phyloP scores from a whole-genome alignment of 2,329 filamentous ascomycete genomes.

The Colletotrichum somersetense region DNA sequence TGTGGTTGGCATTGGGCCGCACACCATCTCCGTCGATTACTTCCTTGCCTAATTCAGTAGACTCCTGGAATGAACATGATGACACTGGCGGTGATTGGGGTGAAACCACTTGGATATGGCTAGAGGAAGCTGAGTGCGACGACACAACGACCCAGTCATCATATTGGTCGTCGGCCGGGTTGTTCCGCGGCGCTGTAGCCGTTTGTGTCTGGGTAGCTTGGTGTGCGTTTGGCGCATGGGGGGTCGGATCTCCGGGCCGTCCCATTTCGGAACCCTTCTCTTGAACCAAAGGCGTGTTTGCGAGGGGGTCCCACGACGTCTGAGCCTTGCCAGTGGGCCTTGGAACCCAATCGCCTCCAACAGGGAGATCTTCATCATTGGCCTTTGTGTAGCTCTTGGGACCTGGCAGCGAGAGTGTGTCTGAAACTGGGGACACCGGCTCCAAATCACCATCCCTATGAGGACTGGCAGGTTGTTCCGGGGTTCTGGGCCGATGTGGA shows the following conservation, averaged over 20 bases:
- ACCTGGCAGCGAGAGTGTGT: conserved; percentile 45
- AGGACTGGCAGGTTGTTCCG: conserved; percentile 42
- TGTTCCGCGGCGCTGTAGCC: conserved; percentile 1
- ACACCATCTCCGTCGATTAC: neutral
- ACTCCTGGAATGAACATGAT: conserved; percentile 17
- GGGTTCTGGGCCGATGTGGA: conserved; percentile 39
- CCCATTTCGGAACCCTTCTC: conserved; percentile 51
- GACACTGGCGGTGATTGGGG: conserved; percentile 31
- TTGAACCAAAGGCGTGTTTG: conserved; percentile 53
- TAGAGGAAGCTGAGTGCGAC: conserved; percentile 44
- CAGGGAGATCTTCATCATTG: conserved; percentile 36
- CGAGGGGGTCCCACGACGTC: conserved; percentile 52
- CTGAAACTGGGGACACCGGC: conserved; percentile 51
- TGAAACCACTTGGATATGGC: conserved; percentile 46
- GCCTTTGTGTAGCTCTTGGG: conserved; percentile 17
- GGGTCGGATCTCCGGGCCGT: conserved; percentile 42
- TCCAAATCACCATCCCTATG: conserved; percentile 45
- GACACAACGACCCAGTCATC: conserved; percentile 52
- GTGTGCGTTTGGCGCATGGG: conserved; percentile 3
- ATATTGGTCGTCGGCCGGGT: conserved; percentile 44
- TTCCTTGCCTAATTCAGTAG: conserved; percentile 22
- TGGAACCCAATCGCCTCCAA: conserved; percentile 42
- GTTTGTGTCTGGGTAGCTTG: conserved; percentile 8
- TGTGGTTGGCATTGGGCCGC: neutral
- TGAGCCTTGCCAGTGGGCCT: conserved; percentile 52